Base-by-base conservation (phyloP, 1,139 yeast species). In the Yamadazyma dendronema region DNA sequence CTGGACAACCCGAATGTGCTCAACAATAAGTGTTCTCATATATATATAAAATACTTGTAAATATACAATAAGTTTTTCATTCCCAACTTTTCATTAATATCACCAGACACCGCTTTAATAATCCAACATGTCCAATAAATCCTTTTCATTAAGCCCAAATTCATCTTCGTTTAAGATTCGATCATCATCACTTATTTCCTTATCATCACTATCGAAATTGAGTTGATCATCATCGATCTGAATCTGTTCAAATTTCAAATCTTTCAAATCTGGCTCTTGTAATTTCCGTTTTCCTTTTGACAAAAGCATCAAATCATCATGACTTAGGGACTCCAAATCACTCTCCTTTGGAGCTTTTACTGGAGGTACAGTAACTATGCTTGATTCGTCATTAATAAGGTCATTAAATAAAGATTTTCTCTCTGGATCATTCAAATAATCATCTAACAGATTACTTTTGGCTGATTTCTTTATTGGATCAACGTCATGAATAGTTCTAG, bases 1-100 rank as follows among this genome's bases (percentile, higher is more conserved):
- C 29, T 25, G 59, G 56, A 7, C 65, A 58, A 35, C 66, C 74
- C 3, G 74, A 71, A 43, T 72, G 78, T 47, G 42, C 67, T 12
- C 32, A 30, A 14, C 32, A 30, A n/a, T 30, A 30, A 21, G 67
- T 24, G 15, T 23, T 15, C 19, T 17, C 15, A 30, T 27, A 11
- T 17, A 28, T 22, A 13, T 10, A 21, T 21, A 24, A n/a, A 24
- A 26, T 26, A 26, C 29, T 26, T 26, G 27, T 12, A 24, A 24
- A 24, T 24, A 24, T 9, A 11, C 13, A 24, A 24, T 12, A 8
- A 24, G 6, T 7, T 25, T 6, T 26, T 3, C 26, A 19, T 7
- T 19, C 22, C 22, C 22, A 19, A 7, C 6, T 7, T 7, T 7
- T 19, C 22, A 19, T 19, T 19, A 19, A 7, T 9, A 19, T 19